Conservation (phyloP, 371 early-diverging fungal genomes). For the Mucor racemosus region DNA sequence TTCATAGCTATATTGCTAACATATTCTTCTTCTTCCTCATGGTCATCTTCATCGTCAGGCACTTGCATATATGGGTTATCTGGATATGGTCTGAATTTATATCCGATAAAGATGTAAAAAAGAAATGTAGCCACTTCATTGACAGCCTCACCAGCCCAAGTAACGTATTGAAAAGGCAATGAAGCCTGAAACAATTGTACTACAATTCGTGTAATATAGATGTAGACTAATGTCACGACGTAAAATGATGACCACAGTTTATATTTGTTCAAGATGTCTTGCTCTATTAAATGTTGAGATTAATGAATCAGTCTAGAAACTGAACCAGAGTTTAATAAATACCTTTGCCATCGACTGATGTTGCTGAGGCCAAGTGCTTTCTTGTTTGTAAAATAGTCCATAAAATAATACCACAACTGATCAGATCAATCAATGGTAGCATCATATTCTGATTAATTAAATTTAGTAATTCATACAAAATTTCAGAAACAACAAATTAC, state of each 20-base stretch:
- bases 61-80: constrained; percentile 61
- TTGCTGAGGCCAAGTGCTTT: constrained; percentile 49
- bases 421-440: constrained; percentile 56
- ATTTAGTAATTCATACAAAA: not conserved
- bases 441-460: constrained; percentile 40
- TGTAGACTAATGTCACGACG: constrained; percentile 58
- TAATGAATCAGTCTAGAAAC: not conserved
- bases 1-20: not conserved
- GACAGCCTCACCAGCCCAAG: constrained; percentile 59
- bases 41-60: constrained; percentile 41
- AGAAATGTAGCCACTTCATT: constrained; percentile 55
- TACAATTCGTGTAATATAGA: constrained; percentile 60
- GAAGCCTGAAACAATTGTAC: constrained; percentile 55
- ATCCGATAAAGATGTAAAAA: constrained; percentile 59
- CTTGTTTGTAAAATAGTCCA: constrained; percentile 63
- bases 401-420: constrained; percentile 53
- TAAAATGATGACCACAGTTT: constrained; percentile 65
- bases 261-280: constrained; percentile 55
- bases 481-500: constrained; percentile 21
- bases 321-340: not conserved
- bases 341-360: constrained; percentile 62
- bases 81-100: constrained; percentile 57
- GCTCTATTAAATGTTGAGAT: constrained; percentile 29
- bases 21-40: not conserved
- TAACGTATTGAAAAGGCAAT: constrained; percentile 58